Percentiles rank a stretch among this genome's conserved stretches.
Evolutionary conservation across 345 rosid species (phyloP).

Genomic region (Hevea brasiliensis): DNA sequence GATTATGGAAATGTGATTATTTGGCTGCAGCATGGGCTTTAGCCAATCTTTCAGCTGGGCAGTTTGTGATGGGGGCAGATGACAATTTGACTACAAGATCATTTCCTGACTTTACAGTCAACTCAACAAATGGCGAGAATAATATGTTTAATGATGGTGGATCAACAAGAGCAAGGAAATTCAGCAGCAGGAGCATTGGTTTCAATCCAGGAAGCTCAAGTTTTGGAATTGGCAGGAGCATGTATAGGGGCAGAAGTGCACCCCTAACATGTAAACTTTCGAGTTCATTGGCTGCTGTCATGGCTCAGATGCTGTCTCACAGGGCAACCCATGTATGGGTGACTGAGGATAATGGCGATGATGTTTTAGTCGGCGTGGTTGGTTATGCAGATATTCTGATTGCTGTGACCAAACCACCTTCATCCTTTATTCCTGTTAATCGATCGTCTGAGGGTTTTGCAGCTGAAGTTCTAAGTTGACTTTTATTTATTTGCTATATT

Average conservation of each 20-base stretch:
- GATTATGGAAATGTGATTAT: conserved; percentile 94
- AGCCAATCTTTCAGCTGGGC: conserved; percentile 87
- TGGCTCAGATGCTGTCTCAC: conserved; percentile 99
- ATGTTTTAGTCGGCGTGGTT: conserved; percentile 77
- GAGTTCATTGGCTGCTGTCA: conserved; percentile 88
- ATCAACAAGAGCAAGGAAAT: conserved; percentile 58
- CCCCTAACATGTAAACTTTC: conserved; percentile 86
- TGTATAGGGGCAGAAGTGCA: conserved; percentile 91
- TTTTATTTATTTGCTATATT: background rate
- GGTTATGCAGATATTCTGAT: conserved; percentile 80
- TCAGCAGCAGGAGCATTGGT: conserved; percentile 94
- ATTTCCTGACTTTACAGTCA: conserved; percentile 47
- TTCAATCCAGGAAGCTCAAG: conserved; percentile 65
- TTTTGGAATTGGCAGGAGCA: conserved; percentile 62
- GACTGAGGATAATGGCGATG: conserved; percentile 72
- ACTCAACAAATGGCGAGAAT: conserved; percentile 40
- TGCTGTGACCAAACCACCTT: conserved; percentile 74
- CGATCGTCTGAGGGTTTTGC: conserved; percentile 42
- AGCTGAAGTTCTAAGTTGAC: conserved; percentile 52
- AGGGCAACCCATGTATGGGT: conserved; percentile 97
- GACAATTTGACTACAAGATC: conserved; percentile 69
- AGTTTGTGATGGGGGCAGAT: conserved; percentile 95
- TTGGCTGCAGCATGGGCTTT: conserved; percentile 92
- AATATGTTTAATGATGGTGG: conserved; percentile 31
- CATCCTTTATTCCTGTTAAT: conserved; percentile 36